A percentile compares a stretch with the other conserved stretches of the same genome.
phyloP scores from a whole-genome alignment of 495 filamentous ascomycete species.

The Terfezia boudieri region DNA sequence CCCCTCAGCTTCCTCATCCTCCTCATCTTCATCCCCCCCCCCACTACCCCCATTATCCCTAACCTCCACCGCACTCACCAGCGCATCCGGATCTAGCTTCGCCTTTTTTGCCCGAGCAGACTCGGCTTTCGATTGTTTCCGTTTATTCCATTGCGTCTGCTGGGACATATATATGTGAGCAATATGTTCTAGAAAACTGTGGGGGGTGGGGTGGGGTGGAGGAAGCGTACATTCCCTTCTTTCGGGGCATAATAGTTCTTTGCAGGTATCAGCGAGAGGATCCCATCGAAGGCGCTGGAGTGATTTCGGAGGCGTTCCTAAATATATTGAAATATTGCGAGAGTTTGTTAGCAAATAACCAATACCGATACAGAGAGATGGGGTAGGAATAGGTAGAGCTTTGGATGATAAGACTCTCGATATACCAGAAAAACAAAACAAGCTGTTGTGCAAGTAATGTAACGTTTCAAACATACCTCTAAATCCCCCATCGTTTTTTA shows the following conservation, averaged over 20 bases:
- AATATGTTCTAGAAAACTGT: no score
- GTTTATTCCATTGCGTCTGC: constrained; percentile 67
- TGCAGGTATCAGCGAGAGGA: constrained; percentile 80
- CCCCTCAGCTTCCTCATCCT: constrained; percentile 5
- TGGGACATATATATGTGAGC: constrained; percentile 1
- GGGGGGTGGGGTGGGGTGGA: no score
- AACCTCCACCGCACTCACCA: constrained; percentile 21
- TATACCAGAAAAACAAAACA: no score
- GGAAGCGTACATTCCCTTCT: constrained; percentile 43
- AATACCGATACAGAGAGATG: no score
- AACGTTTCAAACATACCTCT: background rate
- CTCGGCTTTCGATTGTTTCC: constrained; percentile 72
- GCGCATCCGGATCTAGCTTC: constrained; percentile 64
- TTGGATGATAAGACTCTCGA: no score
- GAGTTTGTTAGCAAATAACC: no score
- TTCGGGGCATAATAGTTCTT: constrained; percentile 68
- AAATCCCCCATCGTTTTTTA: background rate
- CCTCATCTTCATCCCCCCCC: constrained; percentile 13
- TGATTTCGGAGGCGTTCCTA: constrained; percentile 74
- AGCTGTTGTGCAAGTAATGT: no score
- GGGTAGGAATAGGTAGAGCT: no score
- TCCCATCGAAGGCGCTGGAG: constrained; percentile 67
- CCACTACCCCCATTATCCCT: constrained; percentile 28
- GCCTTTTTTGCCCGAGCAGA: constrained; percentile 52
- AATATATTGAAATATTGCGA: background rate